A percentile compares a stretch with the other conserved stretches of the same genome.
Evolutionary conservation across 116 monocot genomes (phyloP).

Genomic region (Posidonia oceanica): DNA sequence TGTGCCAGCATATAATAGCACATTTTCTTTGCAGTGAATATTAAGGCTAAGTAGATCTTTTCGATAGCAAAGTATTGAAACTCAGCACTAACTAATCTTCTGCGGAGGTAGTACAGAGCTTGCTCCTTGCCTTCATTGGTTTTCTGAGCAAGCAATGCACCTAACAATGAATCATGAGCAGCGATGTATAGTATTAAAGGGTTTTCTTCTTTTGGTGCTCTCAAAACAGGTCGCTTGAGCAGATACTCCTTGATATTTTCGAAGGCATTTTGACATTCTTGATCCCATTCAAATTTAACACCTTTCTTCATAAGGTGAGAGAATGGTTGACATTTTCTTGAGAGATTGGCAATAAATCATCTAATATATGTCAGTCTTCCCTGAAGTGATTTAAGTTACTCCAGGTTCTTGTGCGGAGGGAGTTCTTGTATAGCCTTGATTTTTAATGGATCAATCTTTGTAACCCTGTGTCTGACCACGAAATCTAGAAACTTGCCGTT

Average conservation of each 20-base stretch:
- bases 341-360: background rate
- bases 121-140: background rate
- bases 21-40: background rate
- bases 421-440: too few species aligned
- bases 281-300: background rate
- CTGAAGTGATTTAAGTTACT: background rate
- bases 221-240: background rate
- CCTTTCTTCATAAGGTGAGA: slow-evolving; percentile 1
- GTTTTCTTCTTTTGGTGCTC: background rate
- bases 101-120: background rate
- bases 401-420: background rate
- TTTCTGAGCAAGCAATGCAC: background rate
- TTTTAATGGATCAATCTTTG: too few species aligned
- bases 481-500: too few species aligned
- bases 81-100: background rate
- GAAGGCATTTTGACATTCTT: background rate
- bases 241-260: background rate
- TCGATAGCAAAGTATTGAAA: background rate
- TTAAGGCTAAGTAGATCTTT: background rate
- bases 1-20: background rate
- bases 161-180: background rate
- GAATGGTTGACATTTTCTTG: background rate
- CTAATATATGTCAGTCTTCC: background rate
- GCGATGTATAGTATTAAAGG: background rate
- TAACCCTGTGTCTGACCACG: too few species aligned